phyloP scores from a whole-genome alignment of 2,329 filamentous ascomycete genomes.

The Pseudogymnoascus sp. region DNA sequence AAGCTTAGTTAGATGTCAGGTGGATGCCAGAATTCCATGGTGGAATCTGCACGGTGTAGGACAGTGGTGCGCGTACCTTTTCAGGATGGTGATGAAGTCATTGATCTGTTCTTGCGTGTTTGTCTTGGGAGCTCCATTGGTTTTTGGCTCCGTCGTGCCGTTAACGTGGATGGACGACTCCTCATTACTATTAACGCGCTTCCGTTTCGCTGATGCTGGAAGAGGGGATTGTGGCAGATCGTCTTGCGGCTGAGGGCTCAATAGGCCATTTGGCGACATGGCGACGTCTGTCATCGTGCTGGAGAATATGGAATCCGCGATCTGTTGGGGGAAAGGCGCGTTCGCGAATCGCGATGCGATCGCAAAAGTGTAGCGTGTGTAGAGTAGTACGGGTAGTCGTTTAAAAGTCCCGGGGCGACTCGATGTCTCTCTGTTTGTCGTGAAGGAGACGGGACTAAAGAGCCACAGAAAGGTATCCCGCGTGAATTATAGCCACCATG shows the following conservation, averaged over 20 bases:
- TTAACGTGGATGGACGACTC: constrained; percentile 22
- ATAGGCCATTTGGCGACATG: constrained; percentile 36
- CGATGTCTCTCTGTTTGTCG: neutral
- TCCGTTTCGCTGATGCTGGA: constrained; percentile 43
- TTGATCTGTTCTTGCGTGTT: constrained; percentile 31
- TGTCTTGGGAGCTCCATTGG: constrained; percentile 24
- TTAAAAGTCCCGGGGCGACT: constrained; percentile 1
- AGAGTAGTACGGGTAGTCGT: neutral
- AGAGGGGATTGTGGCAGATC: constrained; percentile 19
- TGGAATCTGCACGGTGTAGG: neutral
- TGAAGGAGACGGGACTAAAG: neutral
- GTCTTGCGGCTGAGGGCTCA: constrained; percentile 30
- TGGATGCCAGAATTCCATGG: constrained; percentile 16
- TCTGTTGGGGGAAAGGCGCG: constrained; percentile 12
- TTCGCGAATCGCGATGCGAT: constrained; percentile 19
- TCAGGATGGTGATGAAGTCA: constrained; percentile 38
- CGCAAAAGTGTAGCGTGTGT: constrained; percentile 12
- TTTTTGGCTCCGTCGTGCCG: constrained; percentile 21
- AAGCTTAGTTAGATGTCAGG: neutral
- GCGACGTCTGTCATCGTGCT: constrained; percentile 15
- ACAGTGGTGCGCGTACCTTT: constrained; percentile 32
- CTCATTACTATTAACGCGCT: constrained; percentile 47
- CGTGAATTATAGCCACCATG: neutral
- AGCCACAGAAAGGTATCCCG: constrained; percentile 2
- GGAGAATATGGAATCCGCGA: constrained; percentile 11